These are phyloP conservation scores for Paracoccidioides brasiliensis DNA, from an alignment of 2,329 filamentous ascomycete species.

Conservation along the genomic window DNA sequence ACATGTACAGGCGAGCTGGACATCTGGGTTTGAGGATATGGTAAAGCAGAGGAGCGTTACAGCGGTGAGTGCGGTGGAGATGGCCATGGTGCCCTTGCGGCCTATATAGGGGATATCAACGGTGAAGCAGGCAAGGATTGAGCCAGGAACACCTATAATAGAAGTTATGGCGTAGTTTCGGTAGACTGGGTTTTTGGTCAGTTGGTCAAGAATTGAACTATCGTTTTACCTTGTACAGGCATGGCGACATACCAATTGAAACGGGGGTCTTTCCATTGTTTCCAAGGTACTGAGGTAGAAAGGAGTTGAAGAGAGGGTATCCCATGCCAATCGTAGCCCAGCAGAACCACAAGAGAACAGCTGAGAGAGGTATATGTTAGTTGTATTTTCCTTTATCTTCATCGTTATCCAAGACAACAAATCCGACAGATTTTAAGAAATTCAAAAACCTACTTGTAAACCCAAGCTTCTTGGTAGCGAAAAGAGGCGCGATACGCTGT, in stretches of 20 bases:
- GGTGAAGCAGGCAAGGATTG: constrained; percentile 58
- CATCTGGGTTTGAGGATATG: constrained; percentile 33
- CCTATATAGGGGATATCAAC: constrained; percentile 55
- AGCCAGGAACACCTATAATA: constrained; percentile 62
- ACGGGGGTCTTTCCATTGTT: constrained; percentile 36
- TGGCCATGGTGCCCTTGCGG: constrained; percentile 44
- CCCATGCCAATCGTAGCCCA: constrained; percentile 77
- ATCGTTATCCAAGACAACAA: neutral
- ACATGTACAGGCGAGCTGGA: constrained; percentile 40
- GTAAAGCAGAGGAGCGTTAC: constrained; percentile 45
- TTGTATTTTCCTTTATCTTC: neutral
- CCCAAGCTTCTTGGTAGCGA: constrained; percentile 36
- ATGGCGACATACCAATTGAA: constrained; percentile 19
- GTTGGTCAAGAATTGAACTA: neutral
- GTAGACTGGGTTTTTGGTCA: constrained; percentile 38
- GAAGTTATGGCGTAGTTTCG: constrained; percentile 74
- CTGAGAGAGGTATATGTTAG: constrained; percentile 7
- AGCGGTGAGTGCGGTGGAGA: constrained; percentile 39
- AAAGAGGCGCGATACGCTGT: constrained; percentile 53
- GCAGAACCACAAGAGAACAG: constrained; percentile 55
- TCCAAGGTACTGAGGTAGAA: constrained; percentile 74
- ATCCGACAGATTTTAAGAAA: neutral
- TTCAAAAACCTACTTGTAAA: constrained; percentile 29
- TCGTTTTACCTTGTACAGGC: too few relatives aligned
- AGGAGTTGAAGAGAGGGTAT: constrained; percentile 79